phyloP scores from a whole-genome alignment of 306 rosid genomes.

The Gleditsia sinensis region DNA sequence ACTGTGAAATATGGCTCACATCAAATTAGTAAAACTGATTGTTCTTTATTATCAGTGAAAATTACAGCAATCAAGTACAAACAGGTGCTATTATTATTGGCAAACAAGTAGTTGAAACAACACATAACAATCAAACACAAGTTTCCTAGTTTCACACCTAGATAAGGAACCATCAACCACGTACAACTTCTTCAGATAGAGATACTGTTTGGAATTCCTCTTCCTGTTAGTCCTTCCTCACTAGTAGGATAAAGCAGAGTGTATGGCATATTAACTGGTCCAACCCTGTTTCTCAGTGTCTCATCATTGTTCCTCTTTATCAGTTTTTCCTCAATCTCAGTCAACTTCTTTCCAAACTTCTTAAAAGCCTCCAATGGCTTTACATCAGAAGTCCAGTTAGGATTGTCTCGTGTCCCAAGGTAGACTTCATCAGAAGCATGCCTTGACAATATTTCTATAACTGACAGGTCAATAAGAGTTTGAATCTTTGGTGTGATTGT shows the following conservation, averaged over 20 bases:
- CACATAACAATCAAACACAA: too few relatives aligned
- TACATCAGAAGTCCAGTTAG: constrained; percentile 37
- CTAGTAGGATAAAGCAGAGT: constrained; percentile 71
- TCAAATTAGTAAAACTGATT: not conserved
- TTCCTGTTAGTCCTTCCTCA: constrained; percentile 62
- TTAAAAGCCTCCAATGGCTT: constrained; percentile 39
- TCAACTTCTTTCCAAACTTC: constrained; percentile 39
- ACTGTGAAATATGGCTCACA: not conserved
- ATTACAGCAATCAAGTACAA: not conserved
- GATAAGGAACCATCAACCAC: not conserved
- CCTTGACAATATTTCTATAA: constrained; percentile 71
- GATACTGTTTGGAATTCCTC: constrained; percentile 83
- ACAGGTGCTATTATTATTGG: not conserved
- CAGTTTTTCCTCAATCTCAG: constrained; percentile 33
- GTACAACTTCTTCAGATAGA: constrained; percentile 36
- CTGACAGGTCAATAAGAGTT: constrained; percentile 59
- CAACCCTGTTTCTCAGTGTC: constrained; percentile 44
- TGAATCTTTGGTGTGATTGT: constrained; percentile 65
- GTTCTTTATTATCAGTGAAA: too few relatives aligned
- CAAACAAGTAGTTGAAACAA: not conserved
- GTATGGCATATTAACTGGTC: constrained; percentile 67
- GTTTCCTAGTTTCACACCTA: not conserved
- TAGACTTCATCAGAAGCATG: constrained; percentile 67
- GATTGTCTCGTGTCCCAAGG: constrained; percentile 50
- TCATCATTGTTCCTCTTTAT: constrained; percentile 23